Evolutionary conservation across 2,329 filamentous ascomycete genomes (phyloP).

Genomic region (Albifimbria verrucaria): DNA sequence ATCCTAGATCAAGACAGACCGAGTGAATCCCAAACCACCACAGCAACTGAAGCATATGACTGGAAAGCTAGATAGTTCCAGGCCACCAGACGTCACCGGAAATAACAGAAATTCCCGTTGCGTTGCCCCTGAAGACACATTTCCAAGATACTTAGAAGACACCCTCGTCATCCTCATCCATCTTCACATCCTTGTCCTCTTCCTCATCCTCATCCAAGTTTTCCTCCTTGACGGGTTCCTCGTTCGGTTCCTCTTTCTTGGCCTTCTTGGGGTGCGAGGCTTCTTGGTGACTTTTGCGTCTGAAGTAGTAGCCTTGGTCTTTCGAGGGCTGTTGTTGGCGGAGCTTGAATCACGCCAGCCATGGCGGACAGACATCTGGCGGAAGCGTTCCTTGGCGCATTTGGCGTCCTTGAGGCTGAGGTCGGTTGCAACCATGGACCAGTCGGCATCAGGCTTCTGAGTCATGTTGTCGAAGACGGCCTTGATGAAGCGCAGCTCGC

Average conservation of each 20-base stretch:
- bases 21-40: no score
- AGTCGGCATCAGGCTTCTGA: conserved; percentile 38
- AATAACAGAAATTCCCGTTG: neutral
- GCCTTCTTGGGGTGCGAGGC: conserved; percentile 26
- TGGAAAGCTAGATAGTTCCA: no score
- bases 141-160: conserved; percentile 5
- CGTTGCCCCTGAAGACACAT: neutral
- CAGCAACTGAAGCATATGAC: no score
- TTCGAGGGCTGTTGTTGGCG: conserved; percentile 21
- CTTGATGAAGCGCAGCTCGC: conserved; percentile 36
- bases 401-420: conserved; percentile 37
- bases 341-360: conserved; percentile 29
- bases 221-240: neutral
- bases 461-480: conserved; percentile 39
- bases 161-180: conserved; percentile 15
- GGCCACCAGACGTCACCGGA: no score
- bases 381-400: conserved; percentile 39
- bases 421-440: conserved; percentile 31
- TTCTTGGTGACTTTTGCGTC: conserved; percentile 29
- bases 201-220: conserved; percentile 9
- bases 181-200: conserved; percentile 9
- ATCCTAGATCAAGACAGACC: no score
- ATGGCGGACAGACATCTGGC: conserved; percentile 36
- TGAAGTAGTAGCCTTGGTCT: conserved; percentile 18
- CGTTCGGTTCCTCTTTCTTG: conserved; percentile 20